These are phyloP conservation scores for Quercus agrifolia DNA, from an alignment of 306 rosid species.

Conservation along the genomic window DNA sequence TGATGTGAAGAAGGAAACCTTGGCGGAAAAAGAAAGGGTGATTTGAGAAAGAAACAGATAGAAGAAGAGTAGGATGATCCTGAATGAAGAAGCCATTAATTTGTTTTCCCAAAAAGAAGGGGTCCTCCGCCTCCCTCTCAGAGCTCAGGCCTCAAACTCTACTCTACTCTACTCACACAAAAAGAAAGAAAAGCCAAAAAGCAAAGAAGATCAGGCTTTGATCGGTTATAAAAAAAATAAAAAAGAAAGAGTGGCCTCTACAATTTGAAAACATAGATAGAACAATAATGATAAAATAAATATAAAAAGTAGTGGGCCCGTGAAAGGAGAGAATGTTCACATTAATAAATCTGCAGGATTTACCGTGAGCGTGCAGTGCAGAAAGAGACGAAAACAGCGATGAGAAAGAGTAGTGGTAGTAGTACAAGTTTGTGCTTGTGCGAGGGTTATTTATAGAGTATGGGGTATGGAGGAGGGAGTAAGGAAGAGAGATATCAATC, in stretches of 20 bases:
- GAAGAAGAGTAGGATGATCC: background rate
- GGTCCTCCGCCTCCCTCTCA: background rate
- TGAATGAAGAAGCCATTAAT: slow-evolving; percentile 34
- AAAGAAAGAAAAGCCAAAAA: background rate
- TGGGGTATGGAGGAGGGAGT: no score
- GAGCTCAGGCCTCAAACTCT: no score
- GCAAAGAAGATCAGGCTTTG: background rate
- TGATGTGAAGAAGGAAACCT: slow-evolving; percentile 32
- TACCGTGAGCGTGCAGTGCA: background rate
- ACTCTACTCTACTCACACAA: background rate
- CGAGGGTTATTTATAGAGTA: no score
- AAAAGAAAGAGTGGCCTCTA: background rate
- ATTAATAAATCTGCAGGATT: slow-evolving; percentile 2
- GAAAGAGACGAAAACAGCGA: slow-evolving; percentile 7
- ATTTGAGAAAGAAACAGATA: slow-evolving; percentile 41
- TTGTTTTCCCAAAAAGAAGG: background rate
- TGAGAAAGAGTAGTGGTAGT: background rate
- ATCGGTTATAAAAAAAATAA: background rate
- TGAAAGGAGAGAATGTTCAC: slow-evolving; percentile 13
- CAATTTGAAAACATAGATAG: background rate
- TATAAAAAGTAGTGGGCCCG: background rate
- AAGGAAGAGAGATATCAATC: no score
- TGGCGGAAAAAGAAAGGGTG: slow-evolving; percentile 40
- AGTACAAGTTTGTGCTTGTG: no score
- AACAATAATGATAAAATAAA: background rate